phyloP scores from a whole-genome alignment of 2,329 filamentous ascomycete genomes.

The Neocatenulostroma microsporum region DNA sequence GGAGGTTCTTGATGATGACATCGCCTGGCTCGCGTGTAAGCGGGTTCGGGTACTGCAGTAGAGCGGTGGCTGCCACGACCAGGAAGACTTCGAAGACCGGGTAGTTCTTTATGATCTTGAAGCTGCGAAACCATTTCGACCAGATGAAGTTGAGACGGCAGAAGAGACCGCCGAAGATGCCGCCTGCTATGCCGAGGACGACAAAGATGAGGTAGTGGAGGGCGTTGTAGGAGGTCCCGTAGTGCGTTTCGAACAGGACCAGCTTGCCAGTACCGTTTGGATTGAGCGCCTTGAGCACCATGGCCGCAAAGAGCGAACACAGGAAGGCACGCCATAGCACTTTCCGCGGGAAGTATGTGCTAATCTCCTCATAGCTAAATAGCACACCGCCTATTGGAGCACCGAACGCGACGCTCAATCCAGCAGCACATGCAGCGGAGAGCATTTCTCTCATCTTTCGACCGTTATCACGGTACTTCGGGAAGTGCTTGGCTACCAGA shows the following conservation, averaged over 20 bases:
- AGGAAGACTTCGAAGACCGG: conserved; percentile 47
- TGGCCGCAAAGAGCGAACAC: conserved; percentile 49
- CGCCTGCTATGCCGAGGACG: conserved; percentile 50
- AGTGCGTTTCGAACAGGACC: conserved; percentile 54
- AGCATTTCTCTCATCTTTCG: conserved; percentile 53
- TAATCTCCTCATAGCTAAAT: conserved; percentile 55
- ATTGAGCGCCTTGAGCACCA: conserved; percentile 51
- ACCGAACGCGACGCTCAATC: conserved; percentile 54
- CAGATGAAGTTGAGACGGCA: conserved; percentile 52
- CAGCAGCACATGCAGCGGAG: conserved; percentile 50
- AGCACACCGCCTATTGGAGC: conserved; percentile 55
- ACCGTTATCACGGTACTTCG: conserved; percentile 51
- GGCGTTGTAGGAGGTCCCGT: conserved; percentile 48
- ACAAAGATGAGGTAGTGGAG: conserved; percentile 52
- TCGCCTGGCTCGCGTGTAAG: conserved; percentile 50
- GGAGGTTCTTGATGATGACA: conserved; percentile 48
- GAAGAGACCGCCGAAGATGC: conserved; percentile 52
- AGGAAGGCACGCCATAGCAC: conserved; percentile 54
- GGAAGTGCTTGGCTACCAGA: conserved; percentile 45
- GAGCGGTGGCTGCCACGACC: conserved; percentile 46
- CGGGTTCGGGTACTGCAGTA: conserved; percentile 51
- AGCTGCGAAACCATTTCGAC: conserved; percentile 48
- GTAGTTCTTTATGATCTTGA: conserved; percentile 46
- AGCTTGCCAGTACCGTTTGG: conserved; percentile 54
- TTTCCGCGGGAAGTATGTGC: conserved; percentile 52